These are phyloP conservation scores for Didymella segeticola DNA, from an alignment of 2,329 filamentous ascomycete species.

Conservation along the genomic window DNA sequence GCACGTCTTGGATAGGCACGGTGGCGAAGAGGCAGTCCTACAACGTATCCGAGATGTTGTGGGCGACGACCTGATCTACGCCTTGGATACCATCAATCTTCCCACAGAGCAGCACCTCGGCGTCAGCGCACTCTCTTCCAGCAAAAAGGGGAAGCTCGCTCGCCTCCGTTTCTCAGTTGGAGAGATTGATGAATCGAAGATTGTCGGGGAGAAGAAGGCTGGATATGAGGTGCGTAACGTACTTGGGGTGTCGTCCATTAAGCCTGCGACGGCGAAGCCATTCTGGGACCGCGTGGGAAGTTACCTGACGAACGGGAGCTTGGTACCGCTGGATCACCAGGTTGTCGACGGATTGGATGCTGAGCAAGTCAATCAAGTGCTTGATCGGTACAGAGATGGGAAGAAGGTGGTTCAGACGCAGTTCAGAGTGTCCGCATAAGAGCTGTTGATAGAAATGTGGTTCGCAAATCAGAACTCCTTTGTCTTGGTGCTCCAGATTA, in stretches of 20 bases:
- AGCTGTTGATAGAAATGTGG: too few species aligned
- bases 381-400: not conserved
- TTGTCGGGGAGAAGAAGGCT: not conserved
- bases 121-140: slow-evolving; percentile 1
- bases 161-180: not conserved
- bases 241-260: not conserved
- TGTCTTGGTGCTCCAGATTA: too few species aligned
- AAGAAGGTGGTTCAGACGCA: not conserved
- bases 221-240: not conserved
- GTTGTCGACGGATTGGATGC: not conserved
- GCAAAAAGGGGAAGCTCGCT: not conserved
- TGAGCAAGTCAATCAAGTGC: not conserved
- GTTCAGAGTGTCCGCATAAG: not conserved
- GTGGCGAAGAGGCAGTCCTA: not conserved
- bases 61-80: not conserved
- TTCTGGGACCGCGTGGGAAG: not conserved
- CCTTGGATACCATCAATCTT: not conserved
- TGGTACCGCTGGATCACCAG: not conserved
- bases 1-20: not conserved
- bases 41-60: not conserved
- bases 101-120: not conserved
- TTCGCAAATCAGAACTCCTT: too few species aligned
- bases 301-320: not conserved
- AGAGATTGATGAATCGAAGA: not conserved
- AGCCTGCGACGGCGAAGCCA: not conserved